Evolutionary conservation across 106 monocot genomes (phyloP), one percentile per base, ranked within the genome.

Genomic region (Iris macrosiphon): DNA sequence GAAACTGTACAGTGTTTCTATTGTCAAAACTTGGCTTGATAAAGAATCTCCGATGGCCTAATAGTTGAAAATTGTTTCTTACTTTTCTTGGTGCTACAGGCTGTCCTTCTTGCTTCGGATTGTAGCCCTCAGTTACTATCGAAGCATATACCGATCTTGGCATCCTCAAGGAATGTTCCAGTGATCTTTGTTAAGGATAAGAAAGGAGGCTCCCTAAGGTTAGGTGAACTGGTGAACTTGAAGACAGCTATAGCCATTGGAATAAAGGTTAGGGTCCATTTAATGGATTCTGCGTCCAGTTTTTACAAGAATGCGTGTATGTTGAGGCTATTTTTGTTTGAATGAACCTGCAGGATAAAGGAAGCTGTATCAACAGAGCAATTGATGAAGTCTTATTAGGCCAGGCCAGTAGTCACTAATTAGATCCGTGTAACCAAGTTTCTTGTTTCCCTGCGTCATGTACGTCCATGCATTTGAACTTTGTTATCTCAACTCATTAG

Each of bases 241-340:
- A 94, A 68, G 52, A 94, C 94, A 40, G 85, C 81, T 33, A 63
- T 89, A 59, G 84, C 81, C 28, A 67, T 94, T 52, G 89, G 89
- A 66, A 62, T 94, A 42, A 94, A 94, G 93, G 93, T 94, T 24
- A 13, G 43, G 31, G 31, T 40, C 19, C 24, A 51, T 51, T 31
- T 11, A n/a, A 29, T 9, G 0, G 23, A 1, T 52, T 35, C 13
- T 45, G 3, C n/a, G 40, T 38, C 0, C 1, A 9, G 29, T 45
- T 40, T 39, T 16, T 39, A 34, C 8, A 45, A 58, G 6, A 6
- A 21, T 38, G n/a, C 12, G 15, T n/a, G 18, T 52, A 13, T 51
- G 14, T 19, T 20, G 2, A 61, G 6, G 15, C 2, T 33, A 11
- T 43, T 23, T 8, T 31, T 4, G 8, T 0, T 28, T 23, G 1